A percentile compares a stretch with the other conserved stretches of the same genome.
Evolutionary conservation across 1,284 basidiomycete genomes (phyloP).

Genomic region (Trichosporon faecale): DNA sequence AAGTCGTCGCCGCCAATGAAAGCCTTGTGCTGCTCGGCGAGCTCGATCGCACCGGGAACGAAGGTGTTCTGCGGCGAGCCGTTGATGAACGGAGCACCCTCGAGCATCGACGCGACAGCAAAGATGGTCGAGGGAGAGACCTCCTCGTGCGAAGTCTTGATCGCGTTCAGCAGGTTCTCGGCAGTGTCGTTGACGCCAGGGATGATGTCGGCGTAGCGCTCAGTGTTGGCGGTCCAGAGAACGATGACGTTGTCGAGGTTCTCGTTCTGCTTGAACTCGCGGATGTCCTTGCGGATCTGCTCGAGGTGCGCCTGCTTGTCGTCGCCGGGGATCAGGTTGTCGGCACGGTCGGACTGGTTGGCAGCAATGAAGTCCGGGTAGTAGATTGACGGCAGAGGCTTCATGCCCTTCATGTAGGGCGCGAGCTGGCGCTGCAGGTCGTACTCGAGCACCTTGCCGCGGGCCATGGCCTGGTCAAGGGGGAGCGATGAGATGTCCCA

Average conservation of each 20-base stretch:
- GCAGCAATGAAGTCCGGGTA: constrained; percentile 93
- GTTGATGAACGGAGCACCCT: constrained; percentile 93
- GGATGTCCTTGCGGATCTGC: constrained; percentile 86
- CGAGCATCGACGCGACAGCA: constrained; percentile 92
- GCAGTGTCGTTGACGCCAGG: constrained; percentile 94
- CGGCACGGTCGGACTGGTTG: constrained; percentile 91
- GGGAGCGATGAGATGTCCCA: constrained; percentile 91
- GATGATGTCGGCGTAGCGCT: constrained; percentile 94
- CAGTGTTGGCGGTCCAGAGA: constrained; percentile 99
- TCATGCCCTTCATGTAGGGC: constrained; percentile 76
- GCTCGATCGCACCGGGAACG: constrained; percentile 88
- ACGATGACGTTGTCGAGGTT: constrained; percentile 81
- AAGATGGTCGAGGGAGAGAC: constrained; percentile 94
- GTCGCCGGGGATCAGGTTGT: constrained; percentile 75
- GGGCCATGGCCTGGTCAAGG: constrained; percentile 89
- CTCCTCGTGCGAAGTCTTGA: constrained; percentile 82
- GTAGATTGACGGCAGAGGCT: constrained; percentile 92
- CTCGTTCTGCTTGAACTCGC: constrained; percentile 83
- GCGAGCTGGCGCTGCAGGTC: constrained; percentile 94
- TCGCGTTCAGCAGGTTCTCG: constrained; percentile 76
- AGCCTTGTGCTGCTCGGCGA: constrained; percentile 82
- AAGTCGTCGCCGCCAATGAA: constrained; percentile 99
- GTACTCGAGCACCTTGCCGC: constrained; percentile 91
- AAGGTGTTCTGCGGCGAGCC: constrained; percentile 99
- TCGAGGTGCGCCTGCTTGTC: constrained; percentile 92